phyloP scores from a whole-genome alignment of 2,329 filamentous ascomycete genomes.

The Verticillium zaregamsianum region DNA sequence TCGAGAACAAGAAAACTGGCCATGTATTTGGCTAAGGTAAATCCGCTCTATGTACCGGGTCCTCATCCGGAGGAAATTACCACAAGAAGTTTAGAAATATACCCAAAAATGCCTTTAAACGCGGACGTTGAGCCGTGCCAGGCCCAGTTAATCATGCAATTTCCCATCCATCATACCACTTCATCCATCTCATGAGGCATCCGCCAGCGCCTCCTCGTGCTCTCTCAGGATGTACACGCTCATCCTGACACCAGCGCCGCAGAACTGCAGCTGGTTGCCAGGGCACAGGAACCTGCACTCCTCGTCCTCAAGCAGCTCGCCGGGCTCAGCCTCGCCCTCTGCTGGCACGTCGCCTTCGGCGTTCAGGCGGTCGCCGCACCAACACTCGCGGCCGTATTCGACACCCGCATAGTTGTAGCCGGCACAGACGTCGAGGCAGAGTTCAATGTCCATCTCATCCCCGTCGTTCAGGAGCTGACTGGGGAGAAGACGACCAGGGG shows the following conservation, averaged over 20 bases:
- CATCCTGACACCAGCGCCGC: constrained; percentile 19
- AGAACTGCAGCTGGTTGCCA: constrained; percentile 10
- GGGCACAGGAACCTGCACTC: constrained; percentile 13
- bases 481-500: constrained; percentile 24
- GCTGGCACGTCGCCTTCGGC: constrained; percentile 11
- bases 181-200: not conserved
- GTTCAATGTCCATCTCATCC: constrained; percentile 13
- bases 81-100: not conserved
- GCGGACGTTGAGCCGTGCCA: not conserved
- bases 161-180: not conserved
- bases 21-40: not conserved
- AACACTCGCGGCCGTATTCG: constrained; percentile 16
- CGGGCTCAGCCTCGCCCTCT: constrained; percentile 7
- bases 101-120: not conserved
- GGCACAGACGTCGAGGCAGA: constrained; percentile 13
- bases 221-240: constrained; percentile 23
- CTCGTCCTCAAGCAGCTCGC: constrained; percentile 8
- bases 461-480: constrained; percentile 23
- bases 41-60: not conserved
- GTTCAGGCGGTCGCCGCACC: constrained; percentile 18
- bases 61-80: not conserved
- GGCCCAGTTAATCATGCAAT: not conserved
- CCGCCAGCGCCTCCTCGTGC: not conserved
- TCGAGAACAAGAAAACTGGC: too few relatives aligned
- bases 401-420: constrained; percentile 13